Base-by-base conservation (phyloP, 1,139 yeast species). In the Pichia sp. region DNA sequence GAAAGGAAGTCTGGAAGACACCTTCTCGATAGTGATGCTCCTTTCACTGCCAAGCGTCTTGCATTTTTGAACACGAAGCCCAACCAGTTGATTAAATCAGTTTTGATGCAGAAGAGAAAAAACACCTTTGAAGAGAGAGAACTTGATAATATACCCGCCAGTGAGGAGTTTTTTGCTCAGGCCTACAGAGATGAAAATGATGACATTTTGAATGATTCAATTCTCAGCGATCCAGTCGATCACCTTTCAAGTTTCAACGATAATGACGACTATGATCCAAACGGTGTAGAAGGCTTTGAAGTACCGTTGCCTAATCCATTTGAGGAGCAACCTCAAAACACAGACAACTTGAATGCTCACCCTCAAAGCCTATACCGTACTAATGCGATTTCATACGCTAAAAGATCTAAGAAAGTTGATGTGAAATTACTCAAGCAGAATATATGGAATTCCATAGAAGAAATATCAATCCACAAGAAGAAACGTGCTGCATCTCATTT, bases 351-450 rank as follows among this genome's bases (percentile, higher is more conserved):
- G 61, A 48, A 17, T 14, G 9, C 6, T 17, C 16, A 12, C 4
- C 53, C 57, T 1, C 60, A 54, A 44, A 55, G 6, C 43, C 17
- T 55, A 4, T 34, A 57, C 4, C 61, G 57, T 29, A 55, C 56
- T 40, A 55, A 57, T 17, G 10, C 60, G 55, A 74, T 81, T 38
- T 76, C 73, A 56, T 81, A 78, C 60, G 79, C 84, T 0, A 70
- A 81, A 50, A 80, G 79, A 14, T 82, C 84, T 3, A 81, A 80
- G 61, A 68, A 79, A 59, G 84, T 81, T 34, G 83, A 81, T 65
- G 76, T 81, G 40, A 76, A 75, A 60, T 64, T 79, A 36, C 67
- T 81, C 57, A 81, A 81, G 62, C 80, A 78, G 52, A 80, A 80
- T 60, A 61, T 81, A 31, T 81, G 85, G 85, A 71, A 70, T 24